Percentiles rank a stretch among this genome's conserved stretches.
phyloP scores from a whole-genome alignment of 345 rosid genomes.

The Corchorus olitorius region DNA sequence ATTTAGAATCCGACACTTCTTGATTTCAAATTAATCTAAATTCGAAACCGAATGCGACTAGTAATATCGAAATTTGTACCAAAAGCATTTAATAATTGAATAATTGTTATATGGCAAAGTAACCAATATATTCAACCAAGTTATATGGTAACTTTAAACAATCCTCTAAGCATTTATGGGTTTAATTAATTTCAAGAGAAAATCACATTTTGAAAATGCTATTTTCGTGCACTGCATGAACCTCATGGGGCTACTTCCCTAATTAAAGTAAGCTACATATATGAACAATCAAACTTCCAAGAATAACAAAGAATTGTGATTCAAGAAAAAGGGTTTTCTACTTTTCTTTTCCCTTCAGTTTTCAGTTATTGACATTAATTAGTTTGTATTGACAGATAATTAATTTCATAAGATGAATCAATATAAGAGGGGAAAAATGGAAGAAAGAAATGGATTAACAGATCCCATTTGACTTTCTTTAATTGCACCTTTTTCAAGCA shows the following conservation, averaged over 20 bases:
- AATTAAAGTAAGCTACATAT: neutral
- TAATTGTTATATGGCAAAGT: no score
- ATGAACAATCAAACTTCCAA: neutral
- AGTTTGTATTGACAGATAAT: neutral
- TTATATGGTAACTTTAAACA: no score
- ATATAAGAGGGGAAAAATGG: neutral
- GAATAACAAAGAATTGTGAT: constrained; percentile 14
- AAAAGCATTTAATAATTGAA: no score
- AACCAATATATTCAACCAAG: no score
- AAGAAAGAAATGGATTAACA: constrained; percentile 22
- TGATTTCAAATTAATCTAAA: no score
- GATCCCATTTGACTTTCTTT: constrained; percentile 15
- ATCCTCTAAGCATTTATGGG: no score
- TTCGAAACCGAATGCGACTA: no score
- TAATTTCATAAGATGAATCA: neutral
- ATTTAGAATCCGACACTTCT: no score
- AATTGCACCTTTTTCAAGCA: constrained; percentile 14
- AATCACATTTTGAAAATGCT: neutral
- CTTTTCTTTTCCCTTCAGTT: constrained; percentile 18
- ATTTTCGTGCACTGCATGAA: constrained; percentile 7
- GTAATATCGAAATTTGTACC: no score
- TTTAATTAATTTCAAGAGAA: neutral
- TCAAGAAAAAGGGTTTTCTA: constrained; percentile 21
- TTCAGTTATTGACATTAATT: constrained; percentile 11
- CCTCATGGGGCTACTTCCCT: neutral